Conservation (phyloP, 2,329 filamentous ascomycete species). For the Sarocladium strictum region DNA sequence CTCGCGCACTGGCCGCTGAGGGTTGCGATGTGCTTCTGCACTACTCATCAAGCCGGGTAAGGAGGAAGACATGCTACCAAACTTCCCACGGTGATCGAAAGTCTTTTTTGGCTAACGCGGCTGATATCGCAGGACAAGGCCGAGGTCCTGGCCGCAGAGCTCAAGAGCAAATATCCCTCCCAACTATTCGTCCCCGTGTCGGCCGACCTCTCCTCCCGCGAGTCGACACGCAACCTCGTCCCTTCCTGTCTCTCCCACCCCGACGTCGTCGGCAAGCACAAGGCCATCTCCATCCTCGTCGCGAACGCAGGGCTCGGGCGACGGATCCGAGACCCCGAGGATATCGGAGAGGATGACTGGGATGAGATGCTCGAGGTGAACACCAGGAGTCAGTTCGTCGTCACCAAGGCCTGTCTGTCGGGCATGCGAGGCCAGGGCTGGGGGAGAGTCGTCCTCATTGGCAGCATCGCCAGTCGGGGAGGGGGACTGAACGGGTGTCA, state of each 20-base stretch:
- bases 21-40: slow-evolving; percentile 30
- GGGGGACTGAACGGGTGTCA: slow-evolving; percentile 17
- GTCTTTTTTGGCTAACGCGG: too few species aligned
- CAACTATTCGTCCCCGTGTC: slow-evolving; percentile 22
- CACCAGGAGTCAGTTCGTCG: slow-evolving; percentile 16
- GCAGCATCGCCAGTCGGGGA: slow-evolving; percentile 16
- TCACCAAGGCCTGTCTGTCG: slow-evolving; percentile 15
- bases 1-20: slow-evolving; percentile 25
- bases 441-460: slow-evolving; percentile 16
- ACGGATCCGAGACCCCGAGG: slow-evolving; percentile 25
- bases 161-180: slow-evolving; percentile 16
- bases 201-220: slow-evolving; percentile 23
- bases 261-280: slow-evolving; percentile 17
- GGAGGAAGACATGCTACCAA: too few species aligned
- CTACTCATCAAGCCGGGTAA: slow-evolving; percentile 26
- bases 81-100: too few species aligned
- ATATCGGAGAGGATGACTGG: slow-evolving; percentile 30
- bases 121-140: slow-evolving; percentile 28
- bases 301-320: slow-evolving; percentile 26
- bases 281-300: slow-evolving; percentile 24
- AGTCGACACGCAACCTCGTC: slow-evolving; percentile 19
- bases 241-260: slow-evolving; percentile 14
- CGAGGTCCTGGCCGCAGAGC: slow-evolving; percentile 21
- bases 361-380: slow-evolving; percentile 23
- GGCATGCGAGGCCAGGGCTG: slow-evolving; percentile 16